Evolutionary conservation across 192 early-diverging fungal genomes (phyloP), one percentile per base, ranked within the genome.

Genomic region (Oehlia diaphana): DNA sequence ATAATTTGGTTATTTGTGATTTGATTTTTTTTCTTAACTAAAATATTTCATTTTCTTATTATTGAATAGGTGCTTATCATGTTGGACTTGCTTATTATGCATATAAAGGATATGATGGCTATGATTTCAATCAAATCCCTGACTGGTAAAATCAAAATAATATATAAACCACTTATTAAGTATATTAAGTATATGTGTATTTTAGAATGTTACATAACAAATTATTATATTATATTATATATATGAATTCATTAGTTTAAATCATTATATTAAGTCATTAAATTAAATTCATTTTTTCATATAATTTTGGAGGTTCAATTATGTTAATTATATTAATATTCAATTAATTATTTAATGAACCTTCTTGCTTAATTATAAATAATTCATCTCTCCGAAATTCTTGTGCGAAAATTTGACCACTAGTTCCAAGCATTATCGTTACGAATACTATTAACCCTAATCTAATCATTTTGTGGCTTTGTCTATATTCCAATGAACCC

Each of bases 71-170:
- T 63, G 58, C 84, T 1, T 90, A 90, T 63, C 89, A 90, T 77
- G 81, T 88, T 9, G 83, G 76, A 12, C 47, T 90, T 23, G 89
- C 89, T 5, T 90, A 89, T 33, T 90, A 90, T 65, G 89, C 89
- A n/a, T 90, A 87, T 65, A 81, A 88, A 42, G 82, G 84, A 26
- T 88, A 87, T 44, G 87, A 87, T 8, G 89, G 89, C 6, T 88
- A 88, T 61, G 86, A 87, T n/a, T 90, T 89, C 50, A 73, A 76
- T 3, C 81, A 84, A 63, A 88, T 87, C 71, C 82, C 88, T 64
- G 77, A 86, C 63, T 53, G 64, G 76, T 63, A 47, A 35, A 62
- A 19, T 75, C 58, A 9, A 8, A 12, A 47, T 47, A 47, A 31
- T 31, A 31, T 31, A 47, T 47, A 47, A 47, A 12, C 10, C 9